Percentiles rank a stretch among this genome's conserved stretches.
These are phyloP conservation scores for Phascolomyces articulosus DNA, from an alignment of 371 early-diverging fungal genomes.

Conservation along the genomic window DNA sequence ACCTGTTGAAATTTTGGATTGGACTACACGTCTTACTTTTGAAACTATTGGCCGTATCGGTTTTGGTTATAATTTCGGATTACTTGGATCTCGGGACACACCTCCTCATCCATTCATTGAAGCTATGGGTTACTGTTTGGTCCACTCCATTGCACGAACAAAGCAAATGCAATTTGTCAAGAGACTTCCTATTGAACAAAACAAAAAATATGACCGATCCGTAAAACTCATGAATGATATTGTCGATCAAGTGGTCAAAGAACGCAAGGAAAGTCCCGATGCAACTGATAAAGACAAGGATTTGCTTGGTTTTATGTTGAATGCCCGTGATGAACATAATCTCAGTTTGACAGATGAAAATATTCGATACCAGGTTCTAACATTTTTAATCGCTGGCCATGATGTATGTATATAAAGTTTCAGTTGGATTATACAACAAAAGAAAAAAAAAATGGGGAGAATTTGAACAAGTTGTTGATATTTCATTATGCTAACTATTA, in stretches of 20 bases:
- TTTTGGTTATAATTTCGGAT: slow-evolving; percentile 62
- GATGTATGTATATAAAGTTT: slow-evolving; percentile 30
- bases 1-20: slow-evolving; percentile 47
- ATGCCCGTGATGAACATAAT: slow-evolving; percentile 44
- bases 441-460: no score
- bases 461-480: no score
- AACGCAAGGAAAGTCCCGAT: slow-evolving; percentile 38
- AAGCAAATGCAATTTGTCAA: slow-evolving; percentile 45
- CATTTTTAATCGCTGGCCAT: slow-evolving; percentile 62
- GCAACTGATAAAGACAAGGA: slow-evolving; percentile 47
- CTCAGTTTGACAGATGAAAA: slow-evolving; percentile 48
- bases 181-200: slow-evolving; percentile 42
- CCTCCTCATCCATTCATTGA: slow-evolving; percentile 50
- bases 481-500: not conserved
- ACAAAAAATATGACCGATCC: slow-evolving; percentile 36
- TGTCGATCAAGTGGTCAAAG: slow-evolving; percentile 39
- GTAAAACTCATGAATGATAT: slow-evolving; percentile 42
- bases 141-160: slow-evolving; percentile 24
- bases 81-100: slow-evolving; percentile 43
- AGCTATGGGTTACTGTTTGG: slow-evolving; percentile 53
- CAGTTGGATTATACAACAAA: no score
- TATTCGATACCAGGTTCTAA: slow-evolving; percentile 64
- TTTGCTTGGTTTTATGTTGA: slow-evolving; percentile 63
- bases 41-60: slow-evolving; percentile 58
- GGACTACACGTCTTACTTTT: slow-evolving; percentile 60